These are phyloP conservation scores for Ceratocystis cubensis DNA, from an alignment of 2,329 filamentous ascomycete species.

Conservation along the genomic window DNA sequence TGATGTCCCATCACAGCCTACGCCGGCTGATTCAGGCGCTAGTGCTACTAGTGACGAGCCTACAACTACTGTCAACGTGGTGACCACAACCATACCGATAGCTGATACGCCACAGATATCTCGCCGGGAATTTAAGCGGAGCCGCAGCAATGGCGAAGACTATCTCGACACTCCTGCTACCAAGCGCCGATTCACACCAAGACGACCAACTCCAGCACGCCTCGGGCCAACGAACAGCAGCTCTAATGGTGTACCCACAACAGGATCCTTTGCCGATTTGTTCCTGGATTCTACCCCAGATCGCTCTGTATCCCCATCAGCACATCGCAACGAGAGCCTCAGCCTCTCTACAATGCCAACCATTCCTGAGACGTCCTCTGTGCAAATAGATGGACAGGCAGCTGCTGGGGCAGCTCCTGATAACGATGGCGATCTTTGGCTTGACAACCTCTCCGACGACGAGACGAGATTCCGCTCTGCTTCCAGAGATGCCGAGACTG, in stretches of 20 bases:
- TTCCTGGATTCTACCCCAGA: constrained; percentile 14
- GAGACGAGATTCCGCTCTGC: constrained; percentile 23
- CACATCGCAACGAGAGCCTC: background rate
- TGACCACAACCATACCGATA: constrained; percentile 16
- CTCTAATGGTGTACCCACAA: background rate
- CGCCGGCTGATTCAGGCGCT: constrained; percentile 12
- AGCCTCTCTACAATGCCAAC: background rate
- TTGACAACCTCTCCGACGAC: constrained; percentile 32
- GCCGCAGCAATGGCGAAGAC: constrained; percentile 1
- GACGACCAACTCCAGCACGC: constrained; percentile 14
- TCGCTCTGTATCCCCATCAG: constrained; percentile 8
- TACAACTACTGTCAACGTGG: constrained; percentile 12
- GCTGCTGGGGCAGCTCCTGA: constrained; percentile 4
- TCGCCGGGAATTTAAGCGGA: background rate
- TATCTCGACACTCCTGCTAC: constrained; percentile 8
- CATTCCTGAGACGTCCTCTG: constrained; percentile 8
- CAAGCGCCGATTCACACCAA: background rate
- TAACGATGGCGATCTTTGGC: constrained; percentile 37
- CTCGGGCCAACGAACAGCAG: background rate
- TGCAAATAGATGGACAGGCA: constrained; percentile 3
- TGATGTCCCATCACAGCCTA: constrained; percentile 3
- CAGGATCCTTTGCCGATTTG: constrained; percentile 7
- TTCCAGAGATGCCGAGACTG: background rate
- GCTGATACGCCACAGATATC: constrained; percentile 14
- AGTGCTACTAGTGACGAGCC: constrained; percentile 15